phyloP scores from a whole-genome alignment of 148 eudicot genomes.

The Rhododendron simsii region DNA sequence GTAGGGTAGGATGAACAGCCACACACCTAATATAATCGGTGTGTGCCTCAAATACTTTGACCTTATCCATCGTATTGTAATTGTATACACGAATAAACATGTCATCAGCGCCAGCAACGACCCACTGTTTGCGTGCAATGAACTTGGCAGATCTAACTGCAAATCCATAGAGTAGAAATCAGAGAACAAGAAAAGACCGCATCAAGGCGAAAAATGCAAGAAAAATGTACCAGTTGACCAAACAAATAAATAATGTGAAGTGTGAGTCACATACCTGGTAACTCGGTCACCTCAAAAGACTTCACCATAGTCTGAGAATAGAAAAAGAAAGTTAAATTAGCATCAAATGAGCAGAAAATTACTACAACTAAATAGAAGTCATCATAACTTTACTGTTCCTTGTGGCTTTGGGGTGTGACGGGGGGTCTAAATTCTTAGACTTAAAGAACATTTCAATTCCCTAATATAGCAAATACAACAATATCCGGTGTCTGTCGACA shows the following conservation, averaged over 20 bases:
- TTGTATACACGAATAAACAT: constrained; percentile 85
- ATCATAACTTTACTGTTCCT: neutral
- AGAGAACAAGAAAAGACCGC: neutral
- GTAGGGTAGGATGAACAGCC: constrained; percentile 93
- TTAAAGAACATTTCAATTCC: neutral
- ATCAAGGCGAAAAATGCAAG: constrained; percentile 12
- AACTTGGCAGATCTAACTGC: constrained; percentile 90
- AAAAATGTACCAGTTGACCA: neutral
- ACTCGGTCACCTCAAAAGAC: constrained; percentile 56
- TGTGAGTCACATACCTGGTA: constrained; percentile 30
- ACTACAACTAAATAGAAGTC: neutral
- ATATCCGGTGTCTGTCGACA: neutral
- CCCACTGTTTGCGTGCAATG: constrained; percentile 87
- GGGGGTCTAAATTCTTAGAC: neutral
- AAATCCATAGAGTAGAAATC: constrained; percentile 9
- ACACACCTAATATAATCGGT: constrained; percentile 91
- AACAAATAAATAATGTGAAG: neutral
- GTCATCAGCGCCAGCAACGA: constrained; percentile 97
- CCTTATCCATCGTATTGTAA: constrained; percentile 86
- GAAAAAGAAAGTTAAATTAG: constrained; percentile 3
- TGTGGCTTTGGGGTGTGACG: neutral
- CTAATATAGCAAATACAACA: neutral
- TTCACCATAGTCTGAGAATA: constrained; percentile 46
- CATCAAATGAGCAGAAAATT: neutral
- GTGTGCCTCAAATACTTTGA: constrained; percentile 90